Evolutionary conservation across 805 yeast genomes (phyloP).

Genomic region (Brettanomyces custersianus): DNA sequence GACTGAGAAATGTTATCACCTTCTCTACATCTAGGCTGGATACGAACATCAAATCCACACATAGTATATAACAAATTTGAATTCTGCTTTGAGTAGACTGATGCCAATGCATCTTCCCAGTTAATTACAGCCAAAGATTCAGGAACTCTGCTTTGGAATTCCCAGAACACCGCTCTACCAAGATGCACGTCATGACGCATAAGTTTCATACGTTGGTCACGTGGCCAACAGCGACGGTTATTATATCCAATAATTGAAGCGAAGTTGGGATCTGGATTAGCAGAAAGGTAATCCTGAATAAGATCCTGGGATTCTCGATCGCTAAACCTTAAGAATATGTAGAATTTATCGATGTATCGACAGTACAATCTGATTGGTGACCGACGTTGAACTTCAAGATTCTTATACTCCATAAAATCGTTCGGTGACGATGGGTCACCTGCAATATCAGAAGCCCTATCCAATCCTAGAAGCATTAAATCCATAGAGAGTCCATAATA

Average conservation of each 20-base stretch:
- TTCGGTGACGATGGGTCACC: constrained; percentile 68
- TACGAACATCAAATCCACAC: constrained; percentile 93
- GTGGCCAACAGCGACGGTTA: constrained; percentile 91
- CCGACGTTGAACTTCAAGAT: constrained; percentile 44
- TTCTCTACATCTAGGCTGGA: constrained; percentile 64
- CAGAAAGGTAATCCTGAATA: constrained; percentile 65
- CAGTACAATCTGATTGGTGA: constrained; percentile 78
- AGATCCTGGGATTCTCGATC: constrained; percentile 68
- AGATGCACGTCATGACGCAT: constrained; percentile 87
- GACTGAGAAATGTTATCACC: constrained; percentile 29
- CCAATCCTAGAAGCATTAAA: constrained; percentile 72
- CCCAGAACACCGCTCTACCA: constrained; percentile 92
- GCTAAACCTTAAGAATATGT: constrained; percentile 67
- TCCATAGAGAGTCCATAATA: constrained; percentile 84
- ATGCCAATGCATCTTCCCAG: constrained; percentile 77
- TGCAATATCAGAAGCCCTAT: constrained; percentile 80
- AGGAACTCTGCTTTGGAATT: constrained; percentile 73
- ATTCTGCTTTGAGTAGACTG: constrained; percentile 85
- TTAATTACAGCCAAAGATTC: constrained; percentile 57
- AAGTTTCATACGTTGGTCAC: constrained; percentile 82
- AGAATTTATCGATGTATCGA: constrained; percentile 76
- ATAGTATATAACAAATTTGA: constrained; percentile 82
- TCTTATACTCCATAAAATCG: constrained; percentile 66
- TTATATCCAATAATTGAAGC: constrained; percentile 80
- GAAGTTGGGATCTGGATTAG: constrained; percentile 88